These are phyloP conservation scores for Pleurotus pulmonarius DNA, from an alignment of 768 basidiomycete genomes.

Conservation along the genomic window DNA sequence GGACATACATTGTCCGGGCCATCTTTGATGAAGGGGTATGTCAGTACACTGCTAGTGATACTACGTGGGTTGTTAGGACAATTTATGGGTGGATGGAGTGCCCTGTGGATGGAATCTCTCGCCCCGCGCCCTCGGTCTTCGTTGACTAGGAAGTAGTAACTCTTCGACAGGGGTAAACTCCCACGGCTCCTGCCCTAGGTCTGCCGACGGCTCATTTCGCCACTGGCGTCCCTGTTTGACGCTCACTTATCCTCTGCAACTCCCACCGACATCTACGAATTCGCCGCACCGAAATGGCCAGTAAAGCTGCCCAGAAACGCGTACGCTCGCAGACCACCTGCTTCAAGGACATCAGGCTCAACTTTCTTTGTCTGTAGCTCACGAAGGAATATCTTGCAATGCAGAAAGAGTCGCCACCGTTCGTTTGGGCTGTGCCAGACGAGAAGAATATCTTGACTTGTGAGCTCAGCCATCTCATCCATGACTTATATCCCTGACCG, in stretches of 20 bases:
- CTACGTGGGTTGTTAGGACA: no score
- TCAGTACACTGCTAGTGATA: no score
- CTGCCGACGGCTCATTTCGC: background rate
- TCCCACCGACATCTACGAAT: background rate
- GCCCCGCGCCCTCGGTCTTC: no score
- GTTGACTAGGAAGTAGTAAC: no score
- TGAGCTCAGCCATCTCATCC: constrained; percentile 36
- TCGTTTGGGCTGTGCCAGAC: constrained; percentile 92
- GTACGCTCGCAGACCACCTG: constrained; percentile 32
- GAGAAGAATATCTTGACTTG: constrained; percentile 97
- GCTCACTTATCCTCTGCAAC: background rate
- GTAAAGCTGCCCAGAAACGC: constrained; percentile 84
- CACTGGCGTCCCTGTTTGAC: constrained; percentile 2
- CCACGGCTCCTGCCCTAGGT: background rate
- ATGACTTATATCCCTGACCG: constrained; percentile 6
- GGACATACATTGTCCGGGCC: no score
- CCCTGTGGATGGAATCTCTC: no score
- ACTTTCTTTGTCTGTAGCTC: constrained; percentile 41
- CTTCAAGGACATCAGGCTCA: constrained; percentile 2
- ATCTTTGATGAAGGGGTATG: no score
- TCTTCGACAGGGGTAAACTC: background rate
- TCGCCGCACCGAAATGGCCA: constrained; percentile 53
- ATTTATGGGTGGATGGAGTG: no score
- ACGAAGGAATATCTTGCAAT: constrained; percentile 87
- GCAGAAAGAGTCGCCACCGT: constrained; percentile 93